These are phyloP conservation scores for Scheffersomyces stambukii DNA, from an alignment of 1,139 yeast species.

Conservation along the genomic window DNA sequence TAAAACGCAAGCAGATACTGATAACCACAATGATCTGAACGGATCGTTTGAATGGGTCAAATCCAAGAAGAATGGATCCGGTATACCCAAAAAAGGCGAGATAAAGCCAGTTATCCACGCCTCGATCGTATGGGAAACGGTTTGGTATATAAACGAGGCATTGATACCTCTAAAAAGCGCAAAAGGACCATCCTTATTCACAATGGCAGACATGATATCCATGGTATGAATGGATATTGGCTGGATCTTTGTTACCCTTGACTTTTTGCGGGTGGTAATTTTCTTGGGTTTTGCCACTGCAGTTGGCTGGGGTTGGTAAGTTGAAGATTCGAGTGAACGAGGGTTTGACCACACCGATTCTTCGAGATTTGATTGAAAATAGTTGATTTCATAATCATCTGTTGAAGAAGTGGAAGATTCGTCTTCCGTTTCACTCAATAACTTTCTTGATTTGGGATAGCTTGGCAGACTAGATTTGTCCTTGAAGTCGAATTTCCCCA, in stretches of 20 bases:
- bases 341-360: constrained; percentile 13
- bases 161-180: constrained; percentile 87
- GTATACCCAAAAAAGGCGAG: constrained; percentile 78
- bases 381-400: constrained; percentile 55
- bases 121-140: constrained; percentile 73
- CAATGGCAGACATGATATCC: constrained; percentile 66
- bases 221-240: constrained; percentile 66
- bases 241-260: constrained; percentile 33
- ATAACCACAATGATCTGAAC: constrained; percentile 58
- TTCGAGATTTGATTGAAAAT: constrained; percentile 36
- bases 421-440: constrained; percentile 9
- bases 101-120: constrained; percentile 91
- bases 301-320: constrained; percentile 4
- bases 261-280: constrained; percentile 3
- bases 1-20: constrained; percentile 66
- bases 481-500: constrained; percentile 52
- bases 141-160: constrained; percentile 75
- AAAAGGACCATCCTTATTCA: constrained; percentile 74
- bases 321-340: constrained; percentile 1
- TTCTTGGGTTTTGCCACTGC: constrained; percentile 1
- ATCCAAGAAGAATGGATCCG: constrained; percentile 86
- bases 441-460: constrained; percentile 9
- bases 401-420: no score
- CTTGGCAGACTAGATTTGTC: constrained; percentile 4
- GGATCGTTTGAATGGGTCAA: constrained; percentile 80